phyloP scores from a whole-genome alignment of 2,329 filamentous ascomycete genomes.

The Colletotrichum cuscutae region DNA sequence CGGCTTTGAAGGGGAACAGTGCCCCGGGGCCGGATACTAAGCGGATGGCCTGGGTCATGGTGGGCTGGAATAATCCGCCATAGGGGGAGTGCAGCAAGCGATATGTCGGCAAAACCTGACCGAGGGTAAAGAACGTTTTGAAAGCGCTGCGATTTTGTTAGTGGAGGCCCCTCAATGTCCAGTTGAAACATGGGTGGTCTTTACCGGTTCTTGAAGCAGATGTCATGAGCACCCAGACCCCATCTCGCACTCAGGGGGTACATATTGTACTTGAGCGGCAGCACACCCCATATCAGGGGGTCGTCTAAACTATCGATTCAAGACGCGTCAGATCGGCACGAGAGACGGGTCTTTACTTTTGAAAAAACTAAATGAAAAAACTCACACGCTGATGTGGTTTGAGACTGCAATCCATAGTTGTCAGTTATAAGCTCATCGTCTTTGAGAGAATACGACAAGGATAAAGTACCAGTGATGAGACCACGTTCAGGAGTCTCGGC shows the following conservation, averaged over 20 bases:
- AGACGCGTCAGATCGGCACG: conserved; percentile 18
- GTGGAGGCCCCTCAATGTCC: conserved; percentile 7
- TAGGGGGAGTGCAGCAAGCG: conserved; percentile 79
- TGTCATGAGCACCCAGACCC: conserved; percentile 92
- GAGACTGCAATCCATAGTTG: conserved; percentile 67
- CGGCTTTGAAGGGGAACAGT: conserved; percentile 10
- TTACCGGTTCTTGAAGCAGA: conserved; percentile 90
- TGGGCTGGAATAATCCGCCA: conserved; percentile 91
- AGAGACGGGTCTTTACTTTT: conserved; percentile 17
- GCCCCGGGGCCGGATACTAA: conserved; percentile 71
- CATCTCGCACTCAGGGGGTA: conserved; percentile 83
- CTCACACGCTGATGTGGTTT: conserved; percentile 90
- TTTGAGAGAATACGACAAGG: not conserved
- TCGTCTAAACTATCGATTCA: conserved; percentile 79
- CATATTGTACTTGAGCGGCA: conserved; percentile 80
- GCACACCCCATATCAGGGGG: conserved; percentile 90
- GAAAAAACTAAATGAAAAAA: conserved; percentile 40
- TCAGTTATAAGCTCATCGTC: conserved; percentile 11
- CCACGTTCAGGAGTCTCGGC: conserved; percentile 76
- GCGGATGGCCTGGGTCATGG: conserved; percentile 85
- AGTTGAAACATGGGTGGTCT: not conserved
- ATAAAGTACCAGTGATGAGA: conserved; percentile 73
- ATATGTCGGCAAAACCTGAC: conserved; percentile 92
- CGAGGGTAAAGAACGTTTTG: conserved; percentile 85
- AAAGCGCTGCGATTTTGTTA: conserved; percentile 60